Evolutionary conservation across 2,329 filamentous ascomycete species (phyloP).

Genomic region (Phialophora chinensis): DNA sequence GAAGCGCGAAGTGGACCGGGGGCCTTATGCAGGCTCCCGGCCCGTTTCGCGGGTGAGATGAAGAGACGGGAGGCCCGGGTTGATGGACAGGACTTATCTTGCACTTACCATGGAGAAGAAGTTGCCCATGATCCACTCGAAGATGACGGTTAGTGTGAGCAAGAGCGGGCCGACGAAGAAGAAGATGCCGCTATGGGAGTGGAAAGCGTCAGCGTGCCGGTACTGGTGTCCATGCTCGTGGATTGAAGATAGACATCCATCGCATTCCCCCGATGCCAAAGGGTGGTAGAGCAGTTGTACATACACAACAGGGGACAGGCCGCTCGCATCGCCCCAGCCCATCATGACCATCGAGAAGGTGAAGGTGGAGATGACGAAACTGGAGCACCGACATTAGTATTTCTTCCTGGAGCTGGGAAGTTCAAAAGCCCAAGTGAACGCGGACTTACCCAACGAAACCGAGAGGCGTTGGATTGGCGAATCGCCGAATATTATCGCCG

Average conservation of each 20-base stretch:
- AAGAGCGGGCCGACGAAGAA: conserved; percentile 39
- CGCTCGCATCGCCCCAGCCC: conserved; percentile 37
- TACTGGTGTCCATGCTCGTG: not conserved
- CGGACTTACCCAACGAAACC: conserved; percentile 37
- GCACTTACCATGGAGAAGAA: conserved; percentile 35
- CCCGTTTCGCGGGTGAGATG: not conserved
- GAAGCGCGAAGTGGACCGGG: no score
- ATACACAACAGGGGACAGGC: conserved; percentile 36
- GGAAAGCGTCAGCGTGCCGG: not conserved
- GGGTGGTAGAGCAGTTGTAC: conserved; percentile 5
- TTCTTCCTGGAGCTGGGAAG: not conserved
- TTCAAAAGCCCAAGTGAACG: not conserved
- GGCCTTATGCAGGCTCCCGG: no score
- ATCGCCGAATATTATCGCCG: conserved; percentile 37
- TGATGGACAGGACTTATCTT: no score
- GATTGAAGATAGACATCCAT: not conserved
- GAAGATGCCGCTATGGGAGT: conserved; percentile 34
- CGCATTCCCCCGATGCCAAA: not conserved
- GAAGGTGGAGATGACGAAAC: conserved; percentile 39
- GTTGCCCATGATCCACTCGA: conserved; percentile 40
- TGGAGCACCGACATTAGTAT: conserved; percentile 20
- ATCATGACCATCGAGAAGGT: conserved; percentile 39
- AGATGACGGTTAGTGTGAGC: conserved; percentile 35
- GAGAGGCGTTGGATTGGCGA: conserved; percentile 38
- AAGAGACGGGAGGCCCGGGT: not conserved